These are phyloP conservation scores for Edaphochlamys debaryana DNA, from an alignment of 139 green algal species.

Conservation along the genomic window DNA sequence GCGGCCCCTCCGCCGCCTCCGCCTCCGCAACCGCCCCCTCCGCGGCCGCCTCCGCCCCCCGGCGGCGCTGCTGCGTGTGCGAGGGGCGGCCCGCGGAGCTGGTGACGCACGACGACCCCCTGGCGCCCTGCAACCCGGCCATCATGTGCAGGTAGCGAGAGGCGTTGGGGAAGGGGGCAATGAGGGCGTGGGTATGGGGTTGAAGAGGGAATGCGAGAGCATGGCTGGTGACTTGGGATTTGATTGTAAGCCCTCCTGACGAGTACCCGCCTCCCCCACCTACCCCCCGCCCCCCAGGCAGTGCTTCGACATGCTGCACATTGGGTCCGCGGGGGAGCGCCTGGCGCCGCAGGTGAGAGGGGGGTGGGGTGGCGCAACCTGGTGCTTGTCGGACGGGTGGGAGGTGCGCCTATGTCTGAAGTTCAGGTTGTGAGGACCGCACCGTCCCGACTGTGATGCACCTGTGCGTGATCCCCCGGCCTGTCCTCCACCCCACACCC, in stretches of 20 bases:
- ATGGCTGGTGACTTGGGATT: too few relatives aligned
- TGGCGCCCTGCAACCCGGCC: conserved; percentile 58
- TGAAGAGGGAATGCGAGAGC: neutral
- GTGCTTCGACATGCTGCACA: conserved; percentile 40
- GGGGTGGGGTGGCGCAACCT: too few relatives aligned
- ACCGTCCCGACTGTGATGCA: too few relatives aligned
- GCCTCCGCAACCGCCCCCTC: neutral
- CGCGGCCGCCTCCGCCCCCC: neutral
- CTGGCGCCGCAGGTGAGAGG: too few relatives aligned
- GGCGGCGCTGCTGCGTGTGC: conserved; percentile 65
- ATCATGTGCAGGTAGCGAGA: conserved; percentile 51
- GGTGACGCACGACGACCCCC: conserved; percentile 71
- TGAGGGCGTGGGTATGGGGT: neutral
- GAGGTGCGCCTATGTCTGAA: too few relatives aligned
- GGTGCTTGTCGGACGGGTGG: too few relatives aligned
- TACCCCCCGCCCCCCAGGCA: neutral
- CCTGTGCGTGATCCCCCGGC: too few relatives aligned
- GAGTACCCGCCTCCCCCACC: too few relatives aligned
- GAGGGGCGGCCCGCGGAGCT: conserved; percentile 25
- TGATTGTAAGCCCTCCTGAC: too few relatives aligned
- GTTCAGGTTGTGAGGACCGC: too few relatives aligned
- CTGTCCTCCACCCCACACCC: too few relatives aligned
- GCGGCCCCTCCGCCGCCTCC: neutral
- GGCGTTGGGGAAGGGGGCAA: too few relatives aligned
- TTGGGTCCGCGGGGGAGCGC: conserved; percentile 4